Evolutionary conservation across 495 filamentous ascomycete species (phyloP), one percentile per base, ranked within the genome.

Genomic region (Aspergillus egyptiacus): DNA sequence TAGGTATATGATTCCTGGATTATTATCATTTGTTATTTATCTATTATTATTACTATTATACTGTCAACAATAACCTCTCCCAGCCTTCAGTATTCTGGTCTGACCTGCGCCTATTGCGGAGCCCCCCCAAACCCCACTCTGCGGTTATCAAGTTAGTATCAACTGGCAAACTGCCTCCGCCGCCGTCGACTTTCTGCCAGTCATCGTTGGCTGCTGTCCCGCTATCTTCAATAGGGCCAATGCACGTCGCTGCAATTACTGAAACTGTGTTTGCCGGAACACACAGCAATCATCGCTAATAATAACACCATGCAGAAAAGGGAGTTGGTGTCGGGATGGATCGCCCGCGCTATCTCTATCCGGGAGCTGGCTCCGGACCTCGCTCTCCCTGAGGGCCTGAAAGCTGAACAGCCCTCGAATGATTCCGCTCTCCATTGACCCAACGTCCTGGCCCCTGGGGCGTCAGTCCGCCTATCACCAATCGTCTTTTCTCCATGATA

Each of bases 71-170:
- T n/a, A n/a, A 46, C 18, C 55, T 54, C 50, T 41, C 34, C 58
- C 51, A 57, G 54, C 58, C 58, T 55, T 48, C 58, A 57, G 49
- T 52, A 61, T 57, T 57, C 48, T 55, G 35, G 45, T 51, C 48
- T 56, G 37, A 51, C 49, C 51, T 48, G 54, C 53, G 57, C 48
- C 57, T 60, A 56, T 51, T 56, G 57, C 54, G 54, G 57, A 57
- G 57, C 51, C 45, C 27, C 45, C 40, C 28, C n/a, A n/a, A 43
- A 56, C 57, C 54, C 57, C 57, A 57, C 57, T 51, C 49, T 57
- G 54, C 54, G 54, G 54, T 59, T 59, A 57, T 62, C 56, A 59
- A n/a, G n/a, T n/a, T n/a, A n/a, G n/a, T n/a, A n/a, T n/a, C n/a
- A n/a, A n/a, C n/a, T n/a, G n/a, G n/a, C n/a, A n/a, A n/a, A 55